Evolutionary conservation across 202 grass and related monocot species (phyloP).

Genomic region (Zoysia matrella): DNA sequence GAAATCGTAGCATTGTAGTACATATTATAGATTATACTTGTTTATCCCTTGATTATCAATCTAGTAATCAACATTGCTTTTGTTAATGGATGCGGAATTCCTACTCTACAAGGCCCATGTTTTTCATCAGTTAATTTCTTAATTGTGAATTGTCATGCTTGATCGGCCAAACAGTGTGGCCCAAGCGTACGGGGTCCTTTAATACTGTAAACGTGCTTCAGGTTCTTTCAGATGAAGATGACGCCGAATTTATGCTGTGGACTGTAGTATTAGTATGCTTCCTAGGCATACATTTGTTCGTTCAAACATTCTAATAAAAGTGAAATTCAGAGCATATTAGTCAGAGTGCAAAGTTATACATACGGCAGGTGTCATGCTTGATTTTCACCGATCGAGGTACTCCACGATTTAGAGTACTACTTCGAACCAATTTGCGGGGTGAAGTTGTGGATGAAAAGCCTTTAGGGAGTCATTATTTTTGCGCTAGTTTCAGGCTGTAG

Average conservation of each 20-base stretch:
- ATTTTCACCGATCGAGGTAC: neutral
- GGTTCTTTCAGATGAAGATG: neutral
- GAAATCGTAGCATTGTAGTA: constrained; percentile 10
- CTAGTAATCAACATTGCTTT: constrained; percentile 14
- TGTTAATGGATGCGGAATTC: constrained; percentile 27
- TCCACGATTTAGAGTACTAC: neutral
- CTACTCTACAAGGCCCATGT: neutral
- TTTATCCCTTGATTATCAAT: neutral
- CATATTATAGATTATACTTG: constrained; percentile 31
- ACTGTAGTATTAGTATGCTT: neutral
- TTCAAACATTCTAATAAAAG: neutral
- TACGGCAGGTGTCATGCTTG: neutral
- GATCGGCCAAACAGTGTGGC: too few relatives aligned
- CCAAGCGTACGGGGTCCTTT: too few relatives aligned
- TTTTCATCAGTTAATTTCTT: neutral
- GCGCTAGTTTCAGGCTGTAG: neutral
- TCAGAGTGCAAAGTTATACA: neutral
- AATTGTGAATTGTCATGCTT: neutral
- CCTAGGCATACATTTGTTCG: neutral
- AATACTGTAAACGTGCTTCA: neutral
- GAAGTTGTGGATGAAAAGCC: constrained; percentile 6
- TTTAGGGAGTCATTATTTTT: neutral
- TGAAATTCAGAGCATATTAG: neutral
- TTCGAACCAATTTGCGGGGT: neutral
- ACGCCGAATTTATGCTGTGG: neutral